A percentile compares a stretch with the other conserved stretches of the same genome.
Conservation (phyloP, 805 yeast species). For the Candida glaebosa region DNA sequence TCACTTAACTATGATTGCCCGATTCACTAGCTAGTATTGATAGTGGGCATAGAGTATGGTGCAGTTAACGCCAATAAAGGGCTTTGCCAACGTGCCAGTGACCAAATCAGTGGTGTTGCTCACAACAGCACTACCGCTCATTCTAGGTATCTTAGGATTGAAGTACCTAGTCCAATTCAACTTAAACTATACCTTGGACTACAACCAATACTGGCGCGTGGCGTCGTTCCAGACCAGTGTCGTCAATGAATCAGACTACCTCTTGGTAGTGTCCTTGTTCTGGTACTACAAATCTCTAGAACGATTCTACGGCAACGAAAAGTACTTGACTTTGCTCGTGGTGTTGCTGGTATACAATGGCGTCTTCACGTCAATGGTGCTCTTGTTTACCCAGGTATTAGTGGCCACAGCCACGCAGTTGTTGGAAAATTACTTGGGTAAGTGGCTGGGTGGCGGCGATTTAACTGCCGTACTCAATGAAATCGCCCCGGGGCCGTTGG, state of each 20-base stretch:
- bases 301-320: constrained; percentile 53
- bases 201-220: constrained; percentile 58
- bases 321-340: constrained; percentile 45
- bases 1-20: no score
- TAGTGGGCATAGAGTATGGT: no score
- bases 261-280: constrained; percentile 43
- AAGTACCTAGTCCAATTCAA: constrained; percentile 35
- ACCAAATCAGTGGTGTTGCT: constrained; percentile 32
- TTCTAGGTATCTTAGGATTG: constrained; percentile 40
- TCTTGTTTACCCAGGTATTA: constrained; percentile 40
- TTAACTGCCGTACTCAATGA: constrained; percentile 28
- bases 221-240: constrained; percentile 49
- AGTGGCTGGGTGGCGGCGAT: constrained; percentile 4
- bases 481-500: constrained; percentile 38
- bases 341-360: constrained; percentile 49
- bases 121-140: constrained; percentile 35
- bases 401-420: constrained; percentile 9
- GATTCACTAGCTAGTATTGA: no score
- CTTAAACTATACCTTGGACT: constrained; percentile 25
- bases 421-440: constrained; percentile 6
- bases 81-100: constrained; percentile 43
- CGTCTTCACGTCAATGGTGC: constrained; percentile 30
- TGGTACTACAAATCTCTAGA: constrained; percentile 55
- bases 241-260: constrained; percentile 57
- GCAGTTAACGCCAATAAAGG: constrained; percentile 40